Evolutionary conservation across 129 eudicot genomes (phyloP), one percentile per base, ranked within the genome.

Genomic region (Escallonia herrerae): DNA sequence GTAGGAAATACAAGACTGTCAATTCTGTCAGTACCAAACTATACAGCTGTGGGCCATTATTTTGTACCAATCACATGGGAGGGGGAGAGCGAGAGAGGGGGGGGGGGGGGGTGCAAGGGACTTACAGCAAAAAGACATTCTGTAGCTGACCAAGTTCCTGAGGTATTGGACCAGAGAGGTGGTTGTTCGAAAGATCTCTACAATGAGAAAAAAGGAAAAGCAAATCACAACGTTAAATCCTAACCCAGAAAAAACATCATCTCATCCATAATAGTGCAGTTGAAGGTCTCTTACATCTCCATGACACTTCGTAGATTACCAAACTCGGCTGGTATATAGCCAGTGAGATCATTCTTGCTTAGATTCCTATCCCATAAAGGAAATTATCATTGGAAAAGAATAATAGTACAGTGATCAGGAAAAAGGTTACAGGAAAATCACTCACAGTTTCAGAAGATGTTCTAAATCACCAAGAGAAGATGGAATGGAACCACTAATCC

Each of bases 391-490:
- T 22, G 60, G 40, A 4, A 4, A 62, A 15, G 47, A 68, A 5
- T 48, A 8, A 60, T 1, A 46, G 1, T 43, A 57, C 22, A 64
- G 10, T 2, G 37, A 12, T 51, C 40, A 14, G 56, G 38, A 66
- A 43, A 38, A 5, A 44, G 56, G 48, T 12, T 43, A 8, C 65
- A 3, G 7, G 61, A 40, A 14, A 51, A 39, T 22, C 33, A 76
- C 95, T 73, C 67, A 89, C 99, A 94, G 65, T 83, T 94, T 94
- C 33, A 94, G 68, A 60, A 94, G 97, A 84, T 94, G 99, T 77
- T 94, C 99, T 83, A 94, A 77, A 71, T 94, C 99, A 58, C 99
- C 99, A 52, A 94, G 83, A 4, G 99, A 83, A 15, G 95, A 79
- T 47, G 99, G 99, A 64, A 94, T 89, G 2, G 75, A 68, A 50